A percentile compares a stretch with the other conserved stretches of the same genome.
phyloP scores from a whole-genome alignment of 768 basidiomycete genomes.

The Hortiboletus flavorubellus region DNA sequence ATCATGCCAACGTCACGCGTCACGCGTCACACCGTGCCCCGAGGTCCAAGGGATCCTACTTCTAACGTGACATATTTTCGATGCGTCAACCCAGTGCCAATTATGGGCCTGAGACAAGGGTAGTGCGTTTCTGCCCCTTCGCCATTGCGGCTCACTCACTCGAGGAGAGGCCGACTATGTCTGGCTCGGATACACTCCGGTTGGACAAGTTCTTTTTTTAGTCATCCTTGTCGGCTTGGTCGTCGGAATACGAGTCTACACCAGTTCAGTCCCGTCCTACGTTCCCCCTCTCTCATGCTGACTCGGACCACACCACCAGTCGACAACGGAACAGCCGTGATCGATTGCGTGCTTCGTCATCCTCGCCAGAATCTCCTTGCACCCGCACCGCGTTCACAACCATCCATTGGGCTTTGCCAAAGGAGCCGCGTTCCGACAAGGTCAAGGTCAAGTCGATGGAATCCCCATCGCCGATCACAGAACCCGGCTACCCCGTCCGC shows the following conservation, averaged over 20 bases:
- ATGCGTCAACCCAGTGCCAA: constrained; percentile 43
- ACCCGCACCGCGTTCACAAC: constrained; percentile 10
- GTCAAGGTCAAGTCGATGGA: constrained; percentile 2
- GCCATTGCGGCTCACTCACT: background rate
- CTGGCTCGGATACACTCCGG: constrained; percentile 75
- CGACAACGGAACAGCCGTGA: constrained; percentile 72
- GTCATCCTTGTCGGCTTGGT: constrained; percentile 61
- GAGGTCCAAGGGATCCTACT: constrained; percentile 57
- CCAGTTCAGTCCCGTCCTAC: constrained; percentile 39
- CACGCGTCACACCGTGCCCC: no score
- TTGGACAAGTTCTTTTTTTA: constrained; percentile 37
- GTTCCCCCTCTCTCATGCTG: background rate
- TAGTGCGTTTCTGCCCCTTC: background rate
- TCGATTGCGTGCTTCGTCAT: constrained; percentile 59
- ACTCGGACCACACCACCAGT: constrained; percentile 38
- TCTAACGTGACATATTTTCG: constrained; percentile 47
- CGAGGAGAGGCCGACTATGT: constrained; percentile 54
- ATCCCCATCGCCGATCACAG: constrained; percentile 38
- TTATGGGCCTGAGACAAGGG: constrained; percentile 24
- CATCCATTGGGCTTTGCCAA: constrained; percentile 5
- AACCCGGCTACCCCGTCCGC: constrained; percentile 45
- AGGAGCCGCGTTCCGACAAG: constrained; percentile 15
- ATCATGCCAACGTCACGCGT: no score
- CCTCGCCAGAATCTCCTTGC: constrained; percentile 28
- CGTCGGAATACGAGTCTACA: constrained; percentile 62